Evolutionary conservation across 768 basidiomycete species (phyloP), one percentile per base, ranked within the genome.

Genomic region (Lepiota subincarnata): DNA sequence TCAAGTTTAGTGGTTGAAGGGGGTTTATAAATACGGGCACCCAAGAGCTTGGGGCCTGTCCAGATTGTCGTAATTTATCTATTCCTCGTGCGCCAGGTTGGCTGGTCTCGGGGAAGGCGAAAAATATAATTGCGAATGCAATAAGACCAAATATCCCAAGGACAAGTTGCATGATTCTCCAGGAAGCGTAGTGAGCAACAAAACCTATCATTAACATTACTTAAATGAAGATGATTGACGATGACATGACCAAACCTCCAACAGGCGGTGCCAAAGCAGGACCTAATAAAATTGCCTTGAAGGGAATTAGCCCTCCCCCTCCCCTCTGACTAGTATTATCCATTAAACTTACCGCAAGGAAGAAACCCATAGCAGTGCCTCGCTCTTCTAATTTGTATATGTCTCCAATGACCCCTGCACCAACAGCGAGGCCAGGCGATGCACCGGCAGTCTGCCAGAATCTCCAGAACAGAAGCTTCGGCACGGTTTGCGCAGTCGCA

Each of bases 381-480:
- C 84, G 69, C 58, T 87, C 80, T 51, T 87, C 86, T 2, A 85
- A 61, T 49, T 66, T 75, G 63, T 86, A 87, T 4, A 88, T 83
- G 59, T 87, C 86, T 0, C 82, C 82, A 16, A 87, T 82, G 4
- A 82, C 77, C 1, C 78, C 86, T 1, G 76, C 75, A 13, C 77
- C 88, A 52, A 79, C 73, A 20, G 77, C 79, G 64, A 74, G 63
- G 2, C 74, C 81, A 14, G 78, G 79, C 3, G 83, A 78, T 3
- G 81, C 73, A 14, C 87, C 88, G 42, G 86, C 72, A 0, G 83
- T 83, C 62, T 90, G 88, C 0, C 89, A 56, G 37, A 84, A 76
- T 4, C 89, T 73, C 71, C 81, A 85, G n/a, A 78, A 66, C 60
- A 91, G 73, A 2, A 92, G 68, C 13, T 70, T 61, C 0, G 68